These are phyloP conservation scores for Claviceps maximensis DNA, from an alignment of 2,329 filamentous ascomycete species.

Conservation along the genomic window DNA sequence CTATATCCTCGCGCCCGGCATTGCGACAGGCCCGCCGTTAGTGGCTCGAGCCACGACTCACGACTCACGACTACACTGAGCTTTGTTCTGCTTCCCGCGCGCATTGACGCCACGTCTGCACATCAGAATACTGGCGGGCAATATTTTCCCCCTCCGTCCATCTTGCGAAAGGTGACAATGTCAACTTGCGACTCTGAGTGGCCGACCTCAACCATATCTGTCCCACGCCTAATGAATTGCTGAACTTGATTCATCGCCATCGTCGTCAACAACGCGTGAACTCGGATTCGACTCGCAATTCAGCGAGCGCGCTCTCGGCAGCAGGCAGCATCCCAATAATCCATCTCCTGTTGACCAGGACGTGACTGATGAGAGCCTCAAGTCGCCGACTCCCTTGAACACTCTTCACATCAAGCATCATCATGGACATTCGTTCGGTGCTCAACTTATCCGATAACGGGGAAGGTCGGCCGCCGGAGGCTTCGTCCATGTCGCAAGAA, in stretches of 20 bases:
- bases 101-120: slow-evolving; percentile 1
- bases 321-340: neutral
- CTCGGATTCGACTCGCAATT: neutral
- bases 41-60: neutral
- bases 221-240: slow-evolving; percentile 7
- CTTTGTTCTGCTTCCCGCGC: slow-evolving; percentile 3
- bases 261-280: neutral
- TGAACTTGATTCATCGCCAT: neutral
- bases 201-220: slow-evolving; percentile 8
- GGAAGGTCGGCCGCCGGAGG: slow-evolving; percentile 23
- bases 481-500: slow-evolving; percentile 16
- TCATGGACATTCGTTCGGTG: slow-evolving; percentile 41
- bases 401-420: slow-evolving; percentile 2
- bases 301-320: neutral
- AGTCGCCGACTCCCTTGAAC: neutral
- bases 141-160: neutral
- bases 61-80: neutral
- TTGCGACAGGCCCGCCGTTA: neutral
- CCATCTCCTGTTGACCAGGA: neutral
- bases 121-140: neutral
- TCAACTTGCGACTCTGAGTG: slow-evolving; percentile 12
- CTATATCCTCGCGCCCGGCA: neutral
- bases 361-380: neutral
- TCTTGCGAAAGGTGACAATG: slow-evolving; percentile 12
- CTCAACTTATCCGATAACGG: slow-evolving; percentile 39